These are phyloP conservation scores for Cladosporium sp. DNA, from an alignment of 2,329 filamentous ascomycete genomes.

Conservation along the genomic window DNA sequence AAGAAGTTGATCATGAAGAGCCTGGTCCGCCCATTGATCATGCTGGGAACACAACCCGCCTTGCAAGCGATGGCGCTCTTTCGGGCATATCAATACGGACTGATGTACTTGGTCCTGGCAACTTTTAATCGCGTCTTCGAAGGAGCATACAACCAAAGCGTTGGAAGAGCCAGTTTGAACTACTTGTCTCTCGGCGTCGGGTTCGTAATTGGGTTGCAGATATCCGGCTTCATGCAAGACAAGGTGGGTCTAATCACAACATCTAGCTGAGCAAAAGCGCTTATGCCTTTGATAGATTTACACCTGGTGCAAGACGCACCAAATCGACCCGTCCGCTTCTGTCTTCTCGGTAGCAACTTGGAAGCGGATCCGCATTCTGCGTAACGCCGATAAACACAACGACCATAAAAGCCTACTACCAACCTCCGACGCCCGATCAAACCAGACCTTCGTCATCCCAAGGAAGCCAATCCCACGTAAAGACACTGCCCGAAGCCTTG, in stretches of 20 bases:
- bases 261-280: neutral
- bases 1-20: conserved; percentile 30
- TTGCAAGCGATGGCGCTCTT: conserved; percentile 32
- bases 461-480: neutral
- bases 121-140: conserved; percentile 25
- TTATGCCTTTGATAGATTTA: conserved; percentile 12
- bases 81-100: conserved; percentile 30
- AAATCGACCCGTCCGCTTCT: conserved; percentile 27
- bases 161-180: conserved; percentile 30
- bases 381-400: neutral
- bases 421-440: too few relatives aligned
- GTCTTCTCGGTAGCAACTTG: conserved; percentile 24
- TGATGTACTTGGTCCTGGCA: conserved; percentile 33
- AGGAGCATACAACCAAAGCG: conserved; percentile 29
- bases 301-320: conserved; percentile 28
- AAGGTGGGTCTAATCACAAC: conserved; percentile 18
- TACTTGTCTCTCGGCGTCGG: conserved; percentile 45
- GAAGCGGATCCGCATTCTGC: conserved; percentile 16
- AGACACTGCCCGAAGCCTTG: conserved; percentile 27
- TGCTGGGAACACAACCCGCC: conserved; percentile 32
- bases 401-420: conserved; percentile 1
- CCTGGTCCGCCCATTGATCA: conserved; percentile 31
- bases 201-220: conserved; percentile 51
- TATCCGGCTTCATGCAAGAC: conserved; percentile 26
- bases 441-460: neutral